Conservation (phyloP, 2,329 filamentous ascomycete species). For the Shiraia sp. region DNA sequence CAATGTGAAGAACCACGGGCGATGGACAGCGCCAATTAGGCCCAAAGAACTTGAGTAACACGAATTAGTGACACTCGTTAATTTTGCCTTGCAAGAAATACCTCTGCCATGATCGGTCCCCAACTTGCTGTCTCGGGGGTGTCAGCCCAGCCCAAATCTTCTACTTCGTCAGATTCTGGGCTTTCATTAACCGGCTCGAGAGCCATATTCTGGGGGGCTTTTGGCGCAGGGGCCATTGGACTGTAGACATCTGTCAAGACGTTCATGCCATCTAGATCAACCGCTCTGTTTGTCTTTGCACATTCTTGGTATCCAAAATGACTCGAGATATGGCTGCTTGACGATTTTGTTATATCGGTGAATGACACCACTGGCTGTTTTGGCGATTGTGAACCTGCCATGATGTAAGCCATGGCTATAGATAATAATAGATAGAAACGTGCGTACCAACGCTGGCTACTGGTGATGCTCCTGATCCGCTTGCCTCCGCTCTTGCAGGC, state of each 20-base stretch:
- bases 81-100: neutral
- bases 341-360: conserved; percentile 17
- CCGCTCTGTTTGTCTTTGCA: conserved; percentile 5
- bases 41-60: conserved; percentile 31
- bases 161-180: conserved; percentile 11
- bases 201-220: conserved; percentile 11
- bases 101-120: conserved; percentile 35
- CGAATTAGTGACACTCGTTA: neutral
- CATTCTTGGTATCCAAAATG: conserved; percentile 19
- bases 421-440: conserved; percentile 5
- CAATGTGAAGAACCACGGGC: conserved; percentile 36
- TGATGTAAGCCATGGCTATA: conserved; percentile 24
- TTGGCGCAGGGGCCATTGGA: conserved; percentile 6
- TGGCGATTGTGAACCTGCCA: conserved; percentile 30
- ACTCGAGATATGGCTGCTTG: conserved; percentile 8
- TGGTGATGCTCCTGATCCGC: conserved; percentile 17
- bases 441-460: conserved; percentile 32
- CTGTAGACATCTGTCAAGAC: conserved; percentile 18
- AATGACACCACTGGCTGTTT: conserved; percentile 21
- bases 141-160: conserved; percentile 14
- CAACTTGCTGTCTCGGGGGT: conserved; percentile 29
- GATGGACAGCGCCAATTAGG: conserved; percentile 33
- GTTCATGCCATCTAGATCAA: conserved; percentile 42
- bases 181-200: conserved; percentile 20
- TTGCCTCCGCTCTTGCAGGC: conserved; percentile 7